Evolutionary conservation across 2,329 filamentous ascomycete genomes (phyloP), one percentile per base, ranked within the genome.

Genomic region (Cercospora canescens): DNA sequence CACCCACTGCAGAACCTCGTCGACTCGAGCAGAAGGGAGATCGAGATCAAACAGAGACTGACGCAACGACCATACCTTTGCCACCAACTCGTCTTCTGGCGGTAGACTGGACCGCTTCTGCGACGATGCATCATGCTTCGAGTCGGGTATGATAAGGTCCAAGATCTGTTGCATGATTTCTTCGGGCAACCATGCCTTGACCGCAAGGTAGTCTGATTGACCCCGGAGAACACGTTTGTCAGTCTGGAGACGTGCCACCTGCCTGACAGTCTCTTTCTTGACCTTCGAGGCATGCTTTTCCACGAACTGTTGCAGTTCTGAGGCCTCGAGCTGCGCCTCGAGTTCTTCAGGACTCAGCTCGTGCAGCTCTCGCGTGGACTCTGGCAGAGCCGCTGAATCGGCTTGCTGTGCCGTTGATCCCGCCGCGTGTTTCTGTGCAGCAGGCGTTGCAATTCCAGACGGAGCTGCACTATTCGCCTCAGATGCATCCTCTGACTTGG

Each of bases 251-350:
- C 92, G 91, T 24, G 86, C 83, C 67, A 89, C 88, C 76, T 96
- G 92, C 21, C 94, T 89, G 69, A 86, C 83, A 16, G 90, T 89
- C 79, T 97, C 94, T 73, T 90, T 89, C 72, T 90, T 90, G 67
- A 90, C 89, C 78, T 94, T 97, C 45, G 86, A 81, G 0, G 90
- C 89, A 78, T 94, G 83, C 75, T 93, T 95, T 69, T 98, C 94
- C 16, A 98, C 90, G 6, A 97, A 81, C 24, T 92, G 81, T 78
- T 98, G 94, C 39, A 99, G 83, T 73, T 96, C 93, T n/a, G 93
- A 91, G 73, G 93, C 90, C 77, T 97, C 93, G 16, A 98, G 86
- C 74, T 96, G 92, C 69, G 83, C 89, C 76, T 97, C 95, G 60
- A 97, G 91, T 77, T 98, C 92, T 76, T 97, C 94, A 1, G 94